A percentile compares a stretch with the other conserved stretches of the same genome.
Conservation (phyloP, 805 yeast genomes). For the Yamadazyma olivae region DNA sequence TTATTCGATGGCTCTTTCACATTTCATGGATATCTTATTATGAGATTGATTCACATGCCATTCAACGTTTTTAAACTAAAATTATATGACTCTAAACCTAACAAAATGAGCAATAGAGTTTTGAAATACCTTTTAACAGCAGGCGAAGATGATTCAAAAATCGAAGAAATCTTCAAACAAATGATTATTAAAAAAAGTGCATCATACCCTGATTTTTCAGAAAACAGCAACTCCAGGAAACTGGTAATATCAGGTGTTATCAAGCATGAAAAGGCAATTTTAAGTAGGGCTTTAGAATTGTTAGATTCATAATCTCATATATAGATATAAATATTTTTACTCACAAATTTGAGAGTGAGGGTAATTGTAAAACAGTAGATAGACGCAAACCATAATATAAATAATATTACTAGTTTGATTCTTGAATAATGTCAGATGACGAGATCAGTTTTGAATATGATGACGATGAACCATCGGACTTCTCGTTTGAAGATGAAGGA, state of each 20-base stretch:
- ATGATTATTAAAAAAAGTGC: neutral
- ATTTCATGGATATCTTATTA: constrained; percentile 39
- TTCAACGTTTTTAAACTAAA: constrained; percentile 14
- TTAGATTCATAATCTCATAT: too few relatives aligned
- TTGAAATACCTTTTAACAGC: constrained; percentile 6
- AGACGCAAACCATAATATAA: too few relatives aligned
- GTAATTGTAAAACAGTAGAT: too few relatives aligned
- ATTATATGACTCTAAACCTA: constrained; percentile 5
- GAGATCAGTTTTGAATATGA: constrained; percentile 15
- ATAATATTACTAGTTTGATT: too few relatives aligned
- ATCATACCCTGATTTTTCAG: neutral
- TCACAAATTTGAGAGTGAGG: too few relatives aligned
- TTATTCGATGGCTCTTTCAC: constrained; percentile 43
- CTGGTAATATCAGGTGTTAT: neutral
- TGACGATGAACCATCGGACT: constrained; percentile 11
- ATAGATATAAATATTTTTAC: too few relatives aligned
- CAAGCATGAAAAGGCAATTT: constrained; percentile 24
- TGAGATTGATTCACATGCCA: constrained; percentile 25
- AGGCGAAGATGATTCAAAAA: neutral
- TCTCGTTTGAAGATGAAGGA: constrained; percentile 15
- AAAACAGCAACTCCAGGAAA: neutral
- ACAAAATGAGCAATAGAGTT: constrained; percentile 6
- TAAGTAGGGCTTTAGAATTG: constrained; percentile 10
- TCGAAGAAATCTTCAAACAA: neutral
- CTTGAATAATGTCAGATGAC: too few relatives aligned